phyloP scores from a whole-genome alignment of 1,284 basidiomycete genomes.

The Malassezia japonica region DNA sequence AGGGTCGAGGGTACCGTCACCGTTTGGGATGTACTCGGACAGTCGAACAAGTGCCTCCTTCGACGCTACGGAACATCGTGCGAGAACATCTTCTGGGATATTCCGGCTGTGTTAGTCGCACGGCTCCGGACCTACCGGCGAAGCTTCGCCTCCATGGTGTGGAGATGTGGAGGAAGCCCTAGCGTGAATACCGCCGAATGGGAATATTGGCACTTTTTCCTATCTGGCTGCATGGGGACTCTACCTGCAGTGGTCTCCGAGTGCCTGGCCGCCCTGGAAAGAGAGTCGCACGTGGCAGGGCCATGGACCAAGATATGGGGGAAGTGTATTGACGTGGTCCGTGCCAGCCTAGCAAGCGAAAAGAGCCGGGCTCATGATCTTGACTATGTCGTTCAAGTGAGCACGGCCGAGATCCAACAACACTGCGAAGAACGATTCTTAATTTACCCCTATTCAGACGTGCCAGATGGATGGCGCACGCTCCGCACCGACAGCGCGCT shows the following conservation, averaged over 20 bases:
- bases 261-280: no score
- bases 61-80: background rate
- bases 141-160: background rate
- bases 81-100: background rate
- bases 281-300: no score
- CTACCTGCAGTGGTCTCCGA: no score
- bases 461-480: background rate
- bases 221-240: no score
- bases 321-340: no score
- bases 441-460: background rate
- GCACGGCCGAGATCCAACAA: background rate
- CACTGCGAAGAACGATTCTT: conserved; percentile 3
- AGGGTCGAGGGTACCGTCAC: background rate
- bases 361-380: no score
- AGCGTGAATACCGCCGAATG: no score
- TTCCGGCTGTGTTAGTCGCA: background rate
- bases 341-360: no score
- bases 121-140: background rate
- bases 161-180: background rate
- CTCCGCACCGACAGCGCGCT: background rate
- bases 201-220: no score
- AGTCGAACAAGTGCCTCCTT: background rate
- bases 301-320: no score
- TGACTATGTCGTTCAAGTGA: background rate
- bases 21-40: background rate